phyloP scores from a whole-genome alignment of 2,329 filamentous ascomycete genomes.

The Clarireedia monteithiana region DNA sequence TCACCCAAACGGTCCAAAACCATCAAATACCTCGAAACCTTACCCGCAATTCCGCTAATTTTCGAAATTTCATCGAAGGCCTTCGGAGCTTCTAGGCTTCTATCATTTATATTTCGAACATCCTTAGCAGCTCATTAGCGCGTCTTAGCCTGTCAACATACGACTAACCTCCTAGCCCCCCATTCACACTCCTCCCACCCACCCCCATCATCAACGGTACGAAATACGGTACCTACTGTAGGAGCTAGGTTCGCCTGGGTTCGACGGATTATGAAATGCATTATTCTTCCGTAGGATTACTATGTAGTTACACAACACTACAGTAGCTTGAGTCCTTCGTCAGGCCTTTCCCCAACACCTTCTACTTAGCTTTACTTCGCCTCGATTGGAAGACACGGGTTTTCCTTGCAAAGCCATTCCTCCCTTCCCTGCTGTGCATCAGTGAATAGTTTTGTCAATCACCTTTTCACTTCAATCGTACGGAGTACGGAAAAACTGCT shows the following conservation, averaged over 20 bases:
- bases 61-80: not conserved
- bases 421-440: not conserved
- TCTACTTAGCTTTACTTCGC: not conserved
- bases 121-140: too few species aligned
- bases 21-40: not conserved
- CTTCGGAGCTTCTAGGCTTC: not conserved
- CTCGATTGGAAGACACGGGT: not conserved
- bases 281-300: not conserved
- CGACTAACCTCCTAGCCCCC: not conserved
- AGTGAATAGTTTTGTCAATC: too few species aligned
- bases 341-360: not conserved
- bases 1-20: not conserved
- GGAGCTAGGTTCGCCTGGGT: not conserved
- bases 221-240: not conserved
- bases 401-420: not conserved
- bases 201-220: not conserved
- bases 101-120: not conserved
- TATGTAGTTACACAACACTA: not conserved
- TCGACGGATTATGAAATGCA: not conserved
- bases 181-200: not conserved
- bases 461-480: too few species aligned
- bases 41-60: conserved; percentile 5
- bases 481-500: not conserved
- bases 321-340: not conserved
- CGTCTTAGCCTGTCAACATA: not conserved